Evolutionary conservation across 305 asterid species (phyloP).

Genomic region (Solanum hybrid): DNA sequence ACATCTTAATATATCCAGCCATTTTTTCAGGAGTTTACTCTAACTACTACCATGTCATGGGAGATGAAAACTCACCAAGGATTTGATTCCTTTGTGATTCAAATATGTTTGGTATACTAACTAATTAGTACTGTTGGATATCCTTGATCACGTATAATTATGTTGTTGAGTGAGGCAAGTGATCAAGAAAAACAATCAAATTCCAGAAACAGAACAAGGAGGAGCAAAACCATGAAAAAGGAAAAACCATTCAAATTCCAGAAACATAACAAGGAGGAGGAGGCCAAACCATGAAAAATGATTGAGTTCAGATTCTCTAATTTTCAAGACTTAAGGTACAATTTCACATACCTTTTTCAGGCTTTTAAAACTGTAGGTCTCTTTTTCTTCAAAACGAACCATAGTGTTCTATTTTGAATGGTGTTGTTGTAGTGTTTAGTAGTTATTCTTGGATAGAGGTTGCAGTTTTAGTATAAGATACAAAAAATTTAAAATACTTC

Average conservation of each 20-base stretch:
- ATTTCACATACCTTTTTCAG: neutral
- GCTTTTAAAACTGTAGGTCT: neutral
- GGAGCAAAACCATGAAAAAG: neutral
- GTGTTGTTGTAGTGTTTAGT: neutral
- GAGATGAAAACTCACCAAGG: neutral
- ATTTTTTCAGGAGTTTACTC: neutral
- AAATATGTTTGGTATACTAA: neutral
- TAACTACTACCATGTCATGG: neutral
- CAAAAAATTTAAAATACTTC: neutral
- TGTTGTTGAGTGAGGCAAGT: neutral
- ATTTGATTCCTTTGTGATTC: neutral
- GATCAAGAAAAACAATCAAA: neutral
- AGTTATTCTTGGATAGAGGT: neutral
- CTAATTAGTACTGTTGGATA: neutral
- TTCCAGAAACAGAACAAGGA: neutral
- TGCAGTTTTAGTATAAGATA: neutral
- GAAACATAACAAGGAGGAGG: neutral
- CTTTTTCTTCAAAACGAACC: neutral
- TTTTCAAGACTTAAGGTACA: neutral
- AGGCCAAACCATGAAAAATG: neutral
- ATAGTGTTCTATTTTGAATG: neutral
- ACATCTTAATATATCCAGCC: neutral
- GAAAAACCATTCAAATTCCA: neutral
- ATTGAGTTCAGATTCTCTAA: neutral
- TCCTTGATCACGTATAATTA: neutral